Evolutionary conservation across 306 rosid species (phyloP), one percentile per base, ranked within the genome.

Genomic region (Spatholobus suberectus): DNA sequence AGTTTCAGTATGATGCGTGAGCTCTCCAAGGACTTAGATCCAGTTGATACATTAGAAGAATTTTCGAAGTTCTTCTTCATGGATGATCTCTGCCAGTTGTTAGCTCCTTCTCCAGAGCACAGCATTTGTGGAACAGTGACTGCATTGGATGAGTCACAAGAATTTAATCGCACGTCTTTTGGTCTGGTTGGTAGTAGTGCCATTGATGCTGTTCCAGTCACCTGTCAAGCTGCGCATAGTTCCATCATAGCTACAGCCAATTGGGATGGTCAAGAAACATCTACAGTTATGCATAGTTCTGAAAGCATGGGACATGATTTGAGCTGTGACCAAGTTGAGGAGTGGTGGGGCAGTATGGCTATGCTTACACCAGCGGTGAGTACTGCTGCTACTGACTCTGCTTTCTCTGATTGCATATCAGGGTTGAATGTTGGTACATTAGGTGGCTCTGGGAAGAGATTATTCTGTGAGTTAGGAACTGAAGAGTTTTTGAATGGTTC

Each of bases 81-180:
- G 73, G 97, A 95, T 73, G 97, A 89, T 75, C 80, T 93, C 41
- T 86, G 85, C 44, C 92, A 90, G 73, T 90, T 91, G 94, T 83
- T 91, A 77, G 77, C 55, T 73, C 82, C 89, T 79, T 81, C 90
- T 55, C 85, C 85, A 9, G 92, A 86, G 20, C 84, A 83, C 29
- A 76, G 58, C 51, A 75, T 51, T 79, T 69, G 62, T 38, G 80
- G 47, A 78, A 62, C 81, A 80, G 75, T 61, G 72, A 79, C 57
- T 58, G 54, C 89, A 76, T 68, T 82, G 83, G 82, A 80, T 29
- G 89, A 85, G 59, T 77, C 89, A 41, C 61, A 58, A 24, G 86
- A 88, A 40, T 78, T 83, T 54, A 74, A 87, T 74, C 73, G 87
- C 5, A 40, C 82, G 20, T 73, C 80, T 35, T 78, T 85, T 59